phyloP scores from a whole-genome alignment of 1,139 yeast species.

The Kodamaea arcana region DNA sequence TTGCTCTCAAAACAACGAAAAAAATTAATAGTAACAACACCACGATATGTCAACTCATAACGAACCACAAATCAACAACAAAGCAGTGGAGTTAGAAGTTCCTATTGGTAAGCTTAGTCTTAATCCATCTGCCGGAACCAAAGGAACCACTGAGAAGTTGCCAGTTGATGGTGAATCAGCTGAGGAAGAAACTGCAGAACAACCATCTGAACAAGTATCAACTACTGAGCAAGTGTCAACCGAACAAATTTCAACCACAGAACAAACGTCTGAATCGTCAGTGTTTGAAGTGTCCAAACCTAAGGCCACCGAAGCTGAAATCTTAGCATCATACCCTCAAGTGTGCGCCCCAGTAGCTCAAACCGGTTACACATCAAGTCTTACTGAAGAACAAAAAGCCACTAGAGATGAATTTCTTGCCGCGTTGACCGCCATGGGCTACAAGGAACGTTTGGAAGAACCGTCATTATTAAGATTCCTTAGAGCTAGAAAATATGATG shows the following conservation, averaged over 20 bases:
- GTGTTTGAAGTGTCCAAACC: slow-evolving; percentile 1
- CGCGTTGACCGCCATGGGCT: slow-evolving; percentile 60
- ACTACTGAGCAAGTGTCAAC: neutral
- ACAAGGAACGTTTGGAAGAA: slow-evolving; percentile 74
- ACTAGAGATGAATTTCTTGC: slow-evolving; percentile 57
- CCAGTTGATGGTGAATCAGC: no score
- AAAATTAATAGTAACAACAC: no score
- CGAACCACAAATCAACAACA: no score
- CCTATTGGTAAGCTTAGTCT: no score
- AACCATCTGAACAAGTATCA: neutral
- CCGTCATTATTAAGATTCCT: slow-evolving; percentile 86
- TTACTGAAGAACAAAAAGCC: slow-evolving; percentile 64
- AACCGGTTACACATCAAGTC: slow-evolving; percentile 80
- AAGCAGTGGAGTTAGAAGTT: no score
- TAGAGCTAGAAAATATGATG: slow-evolving; percentile 92
- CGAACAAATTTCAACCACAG: neutral
- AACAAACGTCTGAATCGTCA: neutral
- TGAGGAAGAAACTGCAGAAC: no score
- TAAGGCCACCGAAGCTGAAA: slow-evolving; percentile 15
- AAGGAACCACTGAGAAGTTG: no score
- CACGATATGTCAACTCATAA: no score
- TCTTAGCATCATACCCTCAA: slow-evolving; percentile 62
- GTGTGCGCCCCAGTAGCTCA: slow-evolving; percentile 52
- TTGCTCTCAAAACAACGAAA: no score
- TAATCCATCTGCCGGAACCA: no score